Percentiles rank a stretch among this genome's conserved stretches.
These are phyloP conservation scores for Simmondsia chinensis DNA, from an alignment of 148 eudicot genomes.

Conservation along the genomic window DNA sequence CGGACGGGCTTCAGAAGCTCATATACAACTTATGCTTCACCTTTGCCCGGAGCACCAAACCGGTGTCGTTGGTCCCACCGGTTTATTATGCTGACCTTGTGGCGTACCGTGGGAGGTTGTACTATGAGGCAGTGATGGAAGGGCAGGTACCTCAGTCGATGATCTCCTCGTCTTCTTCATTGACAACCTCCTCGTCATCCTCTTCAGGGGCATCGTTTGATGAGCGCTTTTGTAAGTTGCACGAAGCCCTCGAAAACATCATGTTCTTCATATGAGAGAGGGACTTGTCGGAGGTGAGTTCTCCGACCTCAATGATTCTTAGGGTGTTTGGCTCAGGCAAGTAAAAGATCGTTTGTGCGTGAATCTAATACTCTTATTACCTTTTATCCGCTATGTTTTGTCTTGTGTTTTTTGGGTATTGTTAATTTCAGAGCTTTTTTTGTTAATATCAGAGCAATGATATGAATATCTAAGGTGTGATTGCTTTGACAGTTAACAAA, in stretches of 20 bases:
- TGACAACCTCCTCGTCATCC: constrained; percentile 8
- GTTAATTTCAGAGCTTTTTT: too few species aligned
- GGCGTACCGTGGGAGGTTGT: constrained; percentile 74
- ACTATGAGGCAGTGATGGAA: constrained; percentile 14
- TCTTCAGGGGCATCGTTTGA: constrained; percentile 11
- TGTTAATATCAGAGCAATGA: too few species aligned
- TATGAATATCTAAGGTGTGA: too few species aligned
- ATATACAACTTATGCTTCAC: constrained; percentile 81
- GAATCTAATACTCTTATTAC: constrained; percentile 42
- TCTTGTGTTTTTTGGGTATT: neutral
- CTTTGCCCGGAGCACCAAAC: constrained; percentile 59
- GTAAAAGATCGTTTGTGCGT: constrained; percentile 47
- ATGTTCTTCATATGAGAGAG: constrained; percentile 50
- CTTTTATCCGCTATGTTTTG: too few species aligned
- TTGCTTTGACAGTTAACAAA: too few species aligned
- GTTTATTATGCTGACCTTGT: constrained; percentile 82
- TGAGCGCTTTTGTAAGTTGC: constrained; percentile 25
- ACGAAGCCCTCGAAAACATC: constrained; percentile 21
- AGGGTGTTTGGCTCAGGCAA: constrained; percentile 23
- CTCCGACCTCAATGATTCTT: constrained; percentile 7
- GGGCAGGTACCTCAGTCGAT: too few species aligned
- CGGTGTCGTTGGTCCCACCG: constrained; percentile 53
- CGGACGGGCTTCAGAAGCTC: constrained; percentile 68
- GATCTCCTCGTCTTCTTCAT: too few species aligned
- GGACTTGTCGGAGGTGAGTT: neutral